phyloP scores from a whole-genome alignment of 2,329 filamentous ascomycete genomes.

The Aspergillus eucalypticola region DNA sequence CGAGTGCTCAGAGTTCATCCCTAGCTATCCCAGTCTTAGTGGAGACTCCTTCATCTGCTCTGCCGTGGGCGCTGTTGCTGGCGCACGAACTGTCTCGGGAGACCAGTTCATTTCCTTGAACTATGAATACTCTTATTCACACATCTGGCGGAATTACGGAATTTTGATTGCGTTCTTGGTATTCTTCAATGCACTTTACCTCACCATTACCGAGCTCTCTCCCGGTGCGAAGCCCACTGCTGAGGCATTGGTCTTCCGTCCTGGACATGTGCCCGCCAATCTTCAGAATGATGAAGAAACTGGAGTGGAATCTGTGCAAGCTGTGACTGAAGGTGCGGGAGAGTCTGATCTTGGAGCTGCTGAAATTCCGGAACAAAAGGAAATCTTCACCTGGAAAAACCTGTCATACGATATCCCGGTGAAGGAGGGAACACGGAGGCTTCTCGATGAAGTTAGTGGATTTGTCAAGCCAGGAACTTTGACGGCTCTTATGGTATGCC shows the following conservation, averaged over 20 bases:
- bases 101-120: constrained; percentile 57
- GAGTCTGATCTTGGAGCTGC: background rate
- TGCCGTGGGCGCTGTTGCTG: constrained; percentile 57
- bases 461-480: constrained; percentile 56
- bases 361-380: constrained; percentile 54
- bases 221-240: background rate
- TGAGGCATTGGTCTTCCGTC: constrained; percentile 9
- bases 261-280: background rate
- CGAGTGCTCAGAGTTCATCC: constrained; percentile 49
- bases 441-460: constrained; percentile 52
- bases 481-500: constrained; percentile 53
- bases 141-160: constrained; percentile 70
- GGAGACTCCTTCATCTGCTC: constrained; percentile 53
- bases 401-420: constrained; percentile 78
- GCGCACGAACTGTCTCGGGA: constrained; percentile 56
- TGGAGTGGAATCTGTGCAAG: constrained; percentile 3
- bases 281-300: constrained; percentile 1
- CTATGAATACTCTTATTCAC: constrained; percentile 58
- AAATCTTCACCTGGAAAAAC: constrained; percentile 78
- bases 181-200: background rate
- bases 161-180: constrained; percentile 53
- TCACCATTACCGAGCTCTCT: background rate
- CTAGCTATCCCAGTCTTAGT: constrained; percentile 38
- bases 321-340: background rate
- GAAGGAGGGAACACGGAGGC: constrained; percentile 68